A percentile compares a stretch with the other conserved stretches of the same genome.
Conservation (phyloP, 345 rosid species). For the Gossypium stocksii region DNA sequence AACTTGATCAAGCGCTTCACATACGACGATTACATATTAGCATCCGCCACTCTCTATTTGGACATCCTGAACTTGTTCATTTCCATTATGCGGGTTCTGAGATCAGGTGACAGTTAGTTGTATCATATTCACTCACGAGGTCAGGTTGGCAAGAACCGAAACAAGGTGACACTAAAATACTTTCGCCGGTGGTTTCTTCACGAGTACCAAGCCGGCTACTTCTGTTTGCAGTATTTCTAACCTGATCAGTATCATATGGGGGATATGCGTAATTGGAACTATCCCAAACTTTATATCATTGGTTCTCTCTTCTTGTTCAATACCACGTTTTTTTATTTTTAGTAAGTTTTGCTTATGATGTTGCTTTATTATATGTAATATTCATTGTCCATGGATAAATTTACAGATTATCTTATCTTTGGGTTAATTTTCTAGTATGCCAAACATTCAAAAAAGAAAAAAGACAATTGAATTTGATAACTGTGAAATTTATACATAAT, state of each 20-base stretch:
- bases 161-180: not conserved
- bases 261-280: not conserved
- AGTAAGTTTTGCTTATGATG: not conserved
- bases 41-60: constrained; percentile 78
- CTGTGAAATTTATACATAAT: not conserved
- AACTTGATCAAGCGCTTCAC: constrained; percentile 91
- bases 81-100: constrained; percentile 71
- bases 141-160: not conserved
- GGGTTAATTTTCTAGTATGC: too few species aligned
- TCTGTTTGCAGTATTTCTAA: not conserved
- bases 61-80: constrained; percentile 90
- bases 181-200: too few species aligned
- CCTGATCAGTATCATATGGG: not conserved
- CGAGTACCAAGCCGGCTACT: not conserved
- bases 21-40: constrained; percentile 86
- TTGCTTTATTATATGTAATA: not conserved
- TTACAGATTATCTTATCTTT: too few species aligned
- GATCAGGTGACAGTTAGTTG: constrained; percentile 48
- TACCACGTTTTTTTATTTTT: not conserved
- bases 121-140: not conserved
- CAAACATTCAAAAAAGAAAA: too few species aligned
- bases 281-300: not conserved
- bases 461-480: not conserved
- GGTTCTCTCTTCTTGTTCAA: not conserved
- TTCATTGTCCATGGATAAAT: not conserved